Evolutionary conservation across 148 eudicot genomes (phyloP), one percentile per base, ranked within the genome.

Genomic region (Agrostemma githago): DNA sequence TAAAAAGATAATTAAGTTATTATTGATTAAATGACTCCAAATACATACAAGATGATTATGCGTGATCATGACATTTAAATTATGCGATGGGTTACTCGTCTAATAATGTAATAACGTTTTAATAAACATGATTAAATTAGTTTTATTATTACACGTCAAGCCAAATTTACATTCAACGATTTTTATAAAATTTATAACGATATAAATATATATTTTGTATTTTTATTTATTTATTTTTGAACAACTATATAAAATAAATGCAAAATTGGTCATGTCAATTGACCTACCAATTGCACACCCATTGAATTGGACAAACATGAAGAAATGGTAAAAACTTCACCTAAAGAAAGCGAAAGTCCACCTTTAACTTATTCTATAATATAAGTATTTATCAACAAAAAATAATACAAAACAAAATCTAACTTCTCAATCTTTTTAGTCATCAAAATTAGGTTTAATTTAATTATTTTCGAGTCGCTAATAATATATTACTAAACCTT

Each of bases 271-370:
- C 56, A 15, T 16, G 8, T 19, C 4, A 67, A 40, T 74, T 37
- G 77, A 74, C 71, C 71, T 71, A 74, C 71, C 71, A 51, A 4
- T 1, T 51, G 34, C 34, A 26, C 34, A 74, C 51, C 48, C n/a
- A 51, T 42, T 41, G 71, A 21, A 71, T 71, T 51, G 43, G 59
- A 67, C 77, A 74, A 48, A 74, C 70, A 64, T 74, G 60, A 19
- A 12, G 44, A 48, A 64, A 34, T 19, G 20, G n/a, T 34, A 48
- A 38, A 63, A 26, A 26, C 34, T 26, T 51, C 38, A 26, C 70
- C 48, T 21, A 48, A 67, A 64, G 70, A 63, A 46, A 74, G 62
- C 70, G 68, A 46, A 48, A 64, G 61, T 64, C 70, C 77, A 74
- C 77, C 77, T 26, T 51, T 11, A 51, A 51, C 3, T 51, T 51